A percentile compares a stretch with the other conserved stretches of the same genome.
These are phyloP conservation scores for Pisolithus thermaeus DNA, from an alignment of 1,284 basidiomycete species.

Conservation along the genomic window DNA sequence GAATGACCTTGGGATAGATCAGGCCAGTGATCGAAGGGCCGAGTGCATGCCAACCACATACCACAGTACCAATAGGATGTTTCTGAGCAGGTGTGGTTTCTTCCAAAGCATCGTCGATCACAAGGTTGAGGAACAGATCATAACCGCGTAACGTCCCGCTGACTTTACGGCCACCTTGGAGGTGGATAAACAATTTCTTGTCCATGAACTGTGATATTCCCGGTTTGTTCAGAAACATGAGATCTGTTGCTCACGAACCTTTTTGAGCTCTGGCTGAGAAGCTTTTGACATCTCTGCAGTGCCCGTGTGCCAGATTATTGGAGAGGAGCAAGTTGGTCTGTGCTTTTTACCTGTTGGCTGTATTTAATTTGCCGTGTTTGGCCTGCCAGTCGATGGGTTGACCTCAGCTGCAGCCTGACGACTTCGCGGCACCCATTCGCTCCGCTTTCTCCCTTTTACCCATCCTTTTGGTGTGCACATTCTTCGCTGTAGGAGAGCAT, in stretches of 20 bases:
- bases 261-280: conserved; percentile 91
- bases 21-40: conserved; percentile 1
- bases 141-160: conserved; percentile 95
- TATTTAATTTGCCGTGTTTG: conserved; percentile 31
- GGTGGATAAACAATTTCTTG: conserved; percentile 91
- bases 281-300: conserved; percentile 72
- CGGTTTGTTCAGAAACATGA: conserved; percentile 3
- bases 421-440: not conserved
- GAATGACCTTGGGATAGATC: conserved; percentile 65
- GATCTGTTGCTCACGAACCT: conserved; percentile 44
- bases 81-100: conserved; percentile 89
- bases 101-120: conserved; percentile 93
- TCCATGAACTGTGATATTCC: conserved; percentile 82
- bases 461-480: no score
- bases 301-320: conserved; percentile 13
- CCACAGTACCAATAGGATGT: conserved; percentile 84
- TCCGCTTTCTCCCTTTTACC: no score
- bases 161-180: conserved; percentile 95
- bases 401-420: not conserved
- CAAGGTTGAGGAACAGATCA: conserved; percentile 98
- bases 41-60: conserved; percentile 39
- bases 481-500: no score
- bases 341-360: not conserved
- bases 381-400: conserved; percentile 8
- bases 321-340: conserved; percentile 4